Evolutionary conservation across 176 grass and related monocot species (phyloP).

Genomic region (Cenchrus americanus): DNA sequence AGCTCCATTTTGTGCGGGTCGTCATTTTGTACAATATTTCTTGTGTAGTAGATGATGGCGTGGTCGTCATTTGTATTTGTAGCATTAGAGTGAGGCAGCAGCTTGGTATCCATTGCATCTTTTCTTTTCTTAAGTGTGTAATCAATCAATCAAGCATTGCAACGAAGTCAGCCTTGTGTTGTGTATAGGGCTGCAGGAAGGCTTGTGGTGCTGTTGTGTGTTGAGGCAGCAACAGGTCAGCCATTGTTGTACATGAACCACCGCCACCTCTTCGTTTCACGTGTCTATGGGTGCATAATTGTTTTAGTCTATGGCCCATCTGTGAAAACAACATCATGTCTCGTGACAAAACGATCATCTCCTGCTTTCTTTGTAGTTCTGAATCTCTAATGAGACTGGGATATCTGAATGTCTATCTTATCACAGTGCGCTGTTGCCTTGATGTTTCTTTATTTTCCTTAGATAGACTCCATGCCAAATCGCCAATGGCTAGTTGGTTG

Average conservation of each 20-base stretch:
- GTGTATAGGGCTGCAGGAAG: slow-evolving; percentile 28
- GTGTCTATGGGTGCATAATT: slow-evolving; percentile 49
- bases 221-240: slow-evolving; percentile 14
- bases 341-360: not conserved
- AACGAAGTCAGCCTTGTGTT: slow-evolving; percentile 20
- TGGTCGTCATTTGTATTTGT: slow-evolving; percentile 43
- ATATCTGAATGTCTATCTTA: too few relatives aligned
- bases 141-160: slow-evolving; percentile 36
- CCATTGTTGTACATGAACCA: slow-evolving; percentile 46
- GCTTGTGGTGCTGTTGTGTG: slow-evolving; percentile 13
- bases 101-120: slow-evolving; percentile 1
- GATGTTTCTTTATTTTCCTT: not conserved
- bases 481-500: too few relatives aligned
- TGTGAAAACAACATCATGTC: not conserved
- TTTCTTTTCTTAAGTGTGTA: slow-evolving; percentile 11
- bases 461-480: not conserved
- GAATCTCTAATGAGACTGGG: not conserved
- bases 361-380: not conserved
- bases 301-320: slow-evolving; percentile 51
- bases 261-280: not conserved
- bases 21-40: slow-evolving; percentile 50
- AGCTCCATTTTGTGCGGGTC: slow-evolving; percentile 20
- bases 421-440: not conserved
- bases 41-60: slow-evolving; percentile 39
- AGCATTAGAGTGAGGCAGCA: slow-evolving; percentile 13